These are phyloP conservation scores for Geotrichum phurueaensis DNA, from an alignment of 1,139 yeast species.

Conservation along the genomic window DNA sequence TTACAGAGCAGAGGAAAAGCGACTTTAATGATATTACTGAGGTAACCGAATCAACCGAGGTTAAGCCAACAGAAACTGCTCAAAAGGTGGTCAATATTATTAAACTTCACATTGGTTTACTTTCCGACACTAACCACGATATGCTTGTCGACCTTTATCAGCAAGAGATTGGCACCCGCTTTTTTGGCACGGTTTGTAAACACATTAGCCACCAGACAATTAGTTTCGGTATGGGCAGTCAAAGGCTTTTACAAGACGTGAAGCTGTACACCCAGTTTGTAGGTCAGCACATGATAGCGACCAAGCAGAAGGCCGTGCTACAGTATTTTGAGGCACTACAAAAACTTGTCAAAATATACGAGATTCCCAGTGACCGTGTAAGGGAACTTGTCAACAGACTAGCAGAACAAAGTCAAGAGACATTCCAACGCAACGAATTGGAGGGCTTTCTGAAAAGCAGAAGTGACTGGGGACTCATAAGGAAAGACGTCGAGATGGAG, in stretches of 20 bases:
- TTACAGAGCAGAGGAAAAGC: constrained; percentile 47
- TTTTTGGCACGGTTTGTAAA: constrained; percentile 71
- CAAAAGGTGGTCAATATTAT: constrained; percentile 54
- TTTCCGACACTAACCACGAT: constrained; percentile 81
- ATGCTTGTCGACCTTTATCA: constrained; percentile 87
- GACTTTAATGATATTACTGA: constrained; percentile 34
- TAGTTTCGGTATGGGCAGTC: constrained; percentile 77
- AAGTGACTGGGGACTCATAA: constrained; percentile 75
- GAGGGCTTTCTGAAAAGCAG: constrained; percentile 83
- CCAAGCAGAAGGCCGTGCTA: constrained; percentile 60
- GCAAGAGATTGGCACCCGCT: constrained; percentile 86
- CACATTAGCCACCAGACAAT: constrained; percentile 51
- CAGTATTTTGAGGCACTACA: constrained; percentile 78
- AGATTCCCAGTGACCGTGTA: constrained; percentile 66
- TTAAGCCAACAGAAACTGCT: constrained; percentile 62
- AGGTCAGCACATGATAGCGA: constrained; percentile 42
- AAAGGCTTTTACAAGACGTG: constrained; percentile 51
- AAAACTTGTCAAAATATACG: constrained; percentile 72
- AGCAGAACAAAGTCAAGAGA: constrained; percentile 43
- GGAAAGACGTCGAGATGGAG: constrained; percentile 77
- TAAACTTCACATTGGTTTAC: constrained; percentile 64
- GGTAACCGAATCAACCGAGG: not conserved
- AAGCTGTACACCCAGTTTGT: constrained; percentile 75
- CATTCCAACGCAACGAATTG: constrained; percentile 62
- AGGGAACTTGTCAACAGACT: constrained; percentile 75